Conservation (phyloP, 108 stramenopile genomes). For the Cyclostephanos tholiformis region DNA sequence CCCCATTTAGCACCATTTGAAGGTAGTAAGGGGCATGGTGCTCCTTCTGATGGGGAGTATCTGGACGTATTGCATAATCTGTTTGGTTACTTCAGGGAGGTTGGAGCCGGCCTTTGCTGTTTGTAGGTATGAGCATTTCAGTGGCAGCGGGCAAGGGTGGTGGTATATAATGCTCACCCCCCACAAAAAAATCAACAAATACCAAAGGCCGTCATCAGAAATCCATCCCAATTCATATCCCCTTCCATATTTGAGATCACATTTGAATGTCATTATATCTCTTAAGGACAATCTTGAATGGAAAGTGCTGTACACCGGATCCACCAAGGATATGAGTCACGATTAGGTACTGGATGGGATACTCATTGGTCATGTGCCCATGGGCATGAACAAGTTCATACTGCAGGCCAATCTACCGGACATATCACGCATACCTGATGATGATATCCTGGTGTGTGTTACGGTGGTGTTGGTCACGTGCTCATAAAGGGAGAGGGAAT, state of each 20-base stretch:
- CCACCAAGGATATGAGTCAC: constrained; percentile 81
- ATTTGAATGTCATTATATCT: constrained; percentile 94
- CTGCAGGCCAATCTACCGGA: constrained; percentile 92
- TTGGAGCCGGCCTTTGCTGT: no score
- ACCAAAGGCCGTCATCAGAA: constrained; percentile 90
- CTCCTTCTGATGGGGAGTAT: no score
- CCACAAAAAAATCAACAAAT: no score
- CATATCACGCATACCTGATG: constrained; percentile 75
- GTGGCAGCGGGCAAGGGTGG: no score
- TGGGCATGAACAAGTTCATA: constrained; percentile 92
- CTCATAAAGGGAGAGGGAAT: constrained; percentile 93
- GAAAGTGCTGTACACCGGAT: constrained; percentile 98
- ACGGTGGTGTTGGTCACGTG: constrained; percentile 98
- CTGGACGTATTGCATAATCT: no score
- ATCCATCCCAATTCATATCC: constrained; percentile 90
- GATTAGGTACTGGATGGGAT: constrained; percentile 97
- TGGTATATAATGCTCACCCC: no score
- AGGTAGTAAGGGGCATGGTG: no score
- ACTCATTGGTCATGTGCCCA: constrained; percentile 96
- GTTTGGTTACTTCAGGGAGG: no score
- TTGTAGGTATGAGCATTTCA: no score
- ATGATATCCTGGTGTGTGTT: constrained; percentile 94
- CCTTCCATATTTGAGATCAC: constrained; percentile 99
- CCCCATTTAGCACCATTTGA: no score
- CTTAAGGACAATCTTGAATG: constrained; percentile 87